Conservation (phyloP, 768 basidiomycete genomes). For the Strobilomyces echinocephalus region DNA sequence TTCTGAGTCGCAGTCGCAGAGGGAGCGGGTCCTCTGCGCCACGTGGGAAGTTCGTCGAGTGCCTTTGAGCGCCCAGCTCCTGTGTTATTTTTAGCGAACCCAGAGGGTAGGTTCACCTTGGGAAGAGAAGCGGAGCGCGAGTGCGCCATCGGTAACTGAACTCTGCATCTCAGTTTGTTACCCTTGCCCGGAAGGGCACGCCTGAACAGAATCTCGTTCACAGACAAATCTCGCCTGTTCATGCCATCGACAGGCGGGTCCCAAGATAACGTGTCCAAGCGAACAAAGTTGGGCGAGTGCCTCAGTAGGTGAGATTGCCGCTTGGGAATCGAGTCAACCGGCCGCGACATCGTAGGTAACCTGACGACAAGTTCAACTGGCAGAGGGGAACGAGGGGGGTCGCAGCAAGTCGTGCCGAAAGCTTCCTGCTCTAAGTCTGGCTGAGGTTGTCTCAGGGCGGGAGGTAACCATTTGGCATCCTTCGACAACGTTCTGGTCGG, state of each 20-base stretch:
- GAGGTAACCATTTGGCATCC: slow-evolving; percentile 54
- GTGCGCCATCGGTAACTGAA: slow-evolving; percentile 32
- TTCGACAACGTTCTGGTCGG: slow-evolving; percentile 23
- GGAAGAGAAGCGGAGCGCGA: slow-evolving; percentile 18
- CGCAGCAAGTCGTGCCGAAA: slow-evolving; percentile 42
- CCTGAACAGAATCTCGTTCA: slow-evolving; percentile 64
- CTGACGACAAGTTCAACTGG: slow-evolving; percentile 39
- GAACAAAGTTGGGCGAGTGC: slow-evolving; percentile 34
- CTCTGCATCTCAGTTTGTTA: slow-evolving; percentile 29
- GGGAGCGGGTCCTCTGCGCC: slow-evolving; percentile 35
- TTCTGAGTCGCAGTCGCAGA: slow-evolving; percentile 9
- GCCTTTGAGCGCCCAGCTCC: slow-evolving; percentile 28
- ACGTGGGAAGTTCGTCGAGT: slow-evolving; percentile 34
- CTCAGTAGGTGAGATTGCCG: slow-evolving; percentile 45
- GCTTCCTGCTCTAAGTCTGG: slow-evolving; percentile 41
- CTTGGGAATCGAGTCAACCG: slow-evolving; percentile 42
- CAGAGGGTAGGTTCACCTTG: slow-evolving; percentile 38
- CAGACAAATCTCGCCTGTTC: slow-evolving; percentile 52
- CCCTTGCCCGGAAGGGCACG: slow-evolving; percentile 35
- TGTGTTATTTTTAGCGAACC: slow-evolving; percentile 15
- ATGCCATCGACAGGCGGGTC: slow-evolving; percentile 67
- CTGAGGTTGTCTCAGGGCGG: slow-evolving; percentile 40
- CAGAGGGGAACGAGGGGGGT: slow-evolving; percentile 47
- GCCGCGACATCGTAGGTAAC: slow-evolving; percentile 43
- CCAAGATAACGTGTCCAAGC: slow-evolving; percentile 67